Evolutionary conservation across 2,329 filamentous ascomycete genomes (phyloP).

Genomic region (Leptosphaerulina australis): DNA sequence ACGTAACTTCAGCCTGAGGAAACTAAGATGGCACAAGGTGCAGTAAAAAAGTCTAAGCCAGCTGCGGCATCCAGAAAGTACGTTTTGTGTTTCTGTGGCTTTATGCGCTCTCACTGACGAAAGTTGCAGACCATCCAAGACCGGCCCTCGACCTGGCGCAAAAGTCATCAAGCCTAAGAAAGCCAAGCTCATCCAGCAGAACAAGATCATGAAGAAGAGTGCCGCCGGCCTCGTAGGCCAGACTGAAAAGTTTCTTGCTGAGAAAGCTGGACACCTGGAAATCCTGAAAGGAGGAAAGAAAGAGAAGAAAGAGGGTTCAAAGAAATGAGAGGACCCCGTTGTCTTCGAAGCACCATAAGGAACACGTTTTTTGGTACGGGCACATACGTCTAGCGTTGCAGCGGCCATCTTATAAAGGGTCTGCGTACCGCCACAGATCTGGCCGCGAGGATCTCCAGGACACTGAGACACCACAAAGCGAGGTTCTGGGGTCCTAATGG

Average conservation of each 20-base stretch:
- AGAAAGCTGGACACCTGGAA: constrained; percentile 73
- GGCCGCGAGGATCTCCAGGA: constrained; percentile 4
- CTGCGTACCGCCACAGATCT: constrained; percentile 11
- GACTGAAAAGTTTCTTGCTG: constrained; percentile 71
- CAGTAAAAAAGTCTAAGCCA: constrained; percentile 55
- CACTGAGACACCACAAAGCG: no score
- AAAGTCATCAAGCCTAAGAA: constrained; percentile 72
- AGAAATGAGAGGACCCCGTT: no score
- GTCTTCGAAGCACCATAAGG: no score
- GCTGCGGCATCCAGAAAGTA: constrained; percentile 48
- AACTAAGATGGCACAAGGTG: constrained; percentile 55
- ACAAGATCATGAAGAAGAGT: constrained; percentile 70
- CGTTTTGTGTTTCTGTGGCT: constrained; percentile 8
- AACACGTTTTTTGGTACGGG: background rate
- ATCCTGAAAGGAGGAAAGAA: constrained; percentile 71
- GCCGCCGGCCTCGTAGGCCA: constrained; percentile 65
- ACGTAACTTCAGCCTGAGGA: background rate
- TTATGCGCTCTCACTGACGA: constrained; percentile 10
- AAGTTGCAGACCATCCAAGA: constrained; percentile 36
- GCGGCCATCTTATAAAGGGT: background rate
- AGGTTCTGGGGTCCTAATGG: no score
- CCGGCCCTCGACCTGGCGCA: constrained; percentile 63
- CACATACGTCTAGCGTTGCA: constrained; percentile 5
- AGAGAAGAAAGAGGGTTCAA: constrained; percentile 42
- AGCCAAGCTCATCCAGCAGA: constrained; percentile 62